Percentiles rank a stretch among this genome's conserved stretches.
Conservation (phyloP, 805 yeast species). For the Zygoascus tannicola region DNA sequence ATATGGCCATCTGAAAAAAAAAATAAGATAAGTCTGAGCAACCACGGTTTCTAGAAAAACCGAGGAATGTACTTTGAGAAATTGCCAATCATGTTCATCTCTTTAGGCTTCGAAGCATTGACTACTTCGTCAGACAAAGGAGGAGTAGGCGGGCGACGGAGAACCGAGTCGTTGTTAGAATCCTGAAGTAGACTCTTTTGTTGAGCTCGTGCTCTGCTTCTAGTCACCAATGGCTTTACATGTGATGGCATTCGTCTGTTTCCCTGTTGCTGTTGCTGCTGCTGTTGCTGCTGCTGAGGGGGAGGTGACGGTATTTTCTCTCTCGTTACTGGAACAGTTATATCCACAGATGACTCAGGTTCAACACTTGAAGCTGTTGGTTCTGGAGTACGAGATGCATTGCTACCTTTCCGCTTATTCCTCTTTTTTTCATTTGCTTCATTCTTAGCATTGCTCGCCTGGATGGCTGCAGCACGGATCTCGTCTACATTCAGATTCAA, state of each 20-base stretch:
- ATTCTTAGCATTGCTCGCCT: neutral
- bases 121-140: slow-evolving; percentile 1
- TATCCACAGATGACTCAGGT: neutral
- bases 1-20: too few species aligned
- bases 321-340: neutral
- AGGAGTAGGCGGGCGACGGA: slow-evolving; percentile 2
- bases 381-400: neutral
- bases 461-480: slow-evolving; percentile 9
- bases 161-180: neutral
- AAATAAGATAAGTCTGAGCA: too few species aligned
- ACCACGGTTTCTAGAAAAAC: too few species aligned
- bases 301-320: neutral
- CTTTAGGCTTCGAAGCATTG: slow-evolving; percentile 1
- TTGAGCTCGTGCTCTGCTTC: slow-evolving; percentile 5
- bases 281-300: neutral
- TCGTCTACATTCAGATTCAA: slow-evolving; percentile 17
- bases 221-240: slow-evolving; percentile 7
- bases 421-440: neutral
- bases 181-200: neutral
- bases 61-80: slow-evolving; percentile 12
- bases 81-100: slow-evolving; percentile 8
- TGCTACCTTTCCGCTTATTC: slow-evolving; percentile 3
- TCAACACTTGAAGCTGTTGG: too few species aligned
- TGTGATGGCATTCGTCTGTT: slow-evolving; percentile 9
- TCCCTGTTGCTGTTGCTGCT: neutral